These are phyloP conservation scores for Petunia hybrid DNA, from an alignment of 305 asterid species.

Conservation along the genomic window DNA sequence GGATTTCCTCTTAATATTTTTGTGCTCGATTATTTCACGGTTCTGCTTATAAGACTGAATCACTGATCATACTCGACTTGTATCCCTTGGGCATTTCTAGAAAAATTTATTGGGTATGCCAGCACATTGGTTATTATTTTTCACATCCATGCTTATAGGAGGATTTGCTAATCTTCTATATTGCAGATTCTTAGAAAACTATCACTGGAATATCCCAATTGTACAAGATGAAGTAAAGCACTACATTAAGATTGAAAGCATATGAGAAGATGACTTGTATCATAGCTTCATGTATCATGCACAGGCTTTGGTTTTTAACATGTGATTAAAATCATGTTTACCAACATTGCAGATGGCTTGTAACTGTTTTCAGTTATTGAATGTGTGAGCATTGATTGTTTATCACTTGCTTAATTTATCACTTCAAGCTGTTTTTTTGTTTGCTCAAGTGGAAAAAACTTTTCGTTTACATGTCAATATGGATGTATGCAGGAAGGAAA, in stretches of 20 bases:
- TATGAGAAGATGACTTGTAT: background rate
- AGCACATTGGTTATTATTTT: background rate
- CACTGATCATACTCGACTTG: background rate
- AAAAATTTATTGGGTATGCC: background rate
- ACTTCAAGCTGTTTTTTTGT: conserved; percentile 16
- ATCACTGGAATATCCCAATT: background rate
- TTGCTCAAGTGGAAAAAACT: background rate
- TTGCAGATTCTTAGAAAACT: conserved; percentile 4
- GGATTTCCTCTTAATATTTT: background rate
- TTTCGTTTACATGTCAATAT: conserved; percentile 17
- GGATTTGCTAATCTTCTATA: background rate
- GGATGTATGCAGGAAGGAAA: conserved; percentile 67
- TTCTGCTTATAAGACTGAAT: background rate
- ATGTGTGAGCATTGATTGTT: background rate
- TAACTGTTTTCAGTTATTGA: background rate
- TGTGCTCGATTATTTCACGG: background rate
- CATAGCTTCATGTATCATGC: conserved; percentile 19
- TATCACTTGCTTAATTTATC: background rate
- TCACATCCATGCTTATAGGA: background rate
- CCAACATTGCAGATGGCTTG: background rate
- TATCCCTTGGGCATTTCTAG: background rate
- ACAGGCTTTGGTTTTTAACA: background rate
- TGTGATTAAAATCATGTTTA: background rate
- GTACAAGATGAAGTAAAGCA: background rate
- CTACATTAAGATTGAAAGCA: background rate